Evolutionary conservation across 495 filamentous ascomycete genomes (phyloP).

Genomic region (Talaromyces wortmannii): DNA sequence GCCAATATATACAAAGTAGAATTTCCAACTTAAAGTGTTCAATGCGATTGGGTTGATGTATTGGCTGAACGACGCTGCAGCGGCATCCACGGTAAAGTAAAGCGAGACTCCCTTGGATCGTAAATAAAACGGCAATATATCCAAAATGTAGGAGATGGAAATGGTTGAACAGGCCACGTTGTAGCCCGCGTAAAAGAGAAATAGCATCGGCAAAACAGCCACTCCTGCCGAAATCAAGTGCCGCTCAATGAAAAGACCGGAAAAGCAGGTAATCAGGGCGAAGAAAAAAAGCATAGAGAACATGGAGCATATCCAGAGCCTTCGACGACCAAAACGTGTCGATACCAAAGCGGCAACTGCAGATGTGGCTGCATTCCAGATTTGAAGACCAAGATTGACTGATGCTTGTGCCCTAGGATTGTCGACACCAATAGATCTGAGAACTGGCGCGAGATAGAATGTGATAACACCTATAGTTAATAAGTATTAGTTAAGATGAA

Average conservation of each 20-base stretch:
- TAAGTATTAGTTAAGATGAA: not conserved
- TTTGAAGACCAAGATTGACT: constrained; percentile 15
- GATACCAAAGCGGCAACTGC: constrained; percentile 46
- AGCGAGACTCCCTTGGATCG: constrained; percentile 66
- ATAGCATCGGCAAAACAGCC: constrained; percentile 53
- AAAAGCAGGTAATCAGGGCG: constrained; percentile 45
- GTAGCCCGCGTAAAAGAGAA: constrained; percentile 50
- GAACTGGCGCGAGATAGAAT: constrained; percentile 50
- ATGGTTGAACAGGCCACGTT: constrained; percentile 54
- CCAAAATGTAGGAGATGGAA: constrained; percentile 56
- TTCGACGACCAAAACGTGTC: constrained; percentile 51
- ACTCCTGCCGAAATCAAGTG: constrained; percentile 39
- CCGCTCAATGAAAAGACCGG: constrained; percentile 43
- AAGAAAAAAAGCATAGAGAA: constrained; percentile 49
- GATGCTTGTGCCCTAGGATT: constrained; percentile 36
- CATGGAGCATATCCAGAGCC: constrained; percentile 49
- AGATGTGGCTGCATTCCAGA: constrained; percentile 18
- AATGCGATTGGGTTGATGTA: too few relatives aligned
- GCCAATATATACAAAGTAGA: too few relatives aligned
- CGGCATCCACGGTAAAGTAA: too few relatives aligned
- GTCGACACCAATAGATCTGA: constrained; percentile 47
- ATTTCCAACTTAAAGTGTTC: too few relatives aligned
- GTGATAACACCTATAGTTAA: constrained; percentile 39
- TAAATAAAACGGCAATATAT: constrained; percentile 61
- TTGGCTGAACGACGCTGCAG: too few relatives aligned